Evolutionary conservation across 495 filamentous ascomycete genomes (phyloP), one percentile per base, ranked within the genome.

Genomic region (Evansstolkia leycettana): DNA sequence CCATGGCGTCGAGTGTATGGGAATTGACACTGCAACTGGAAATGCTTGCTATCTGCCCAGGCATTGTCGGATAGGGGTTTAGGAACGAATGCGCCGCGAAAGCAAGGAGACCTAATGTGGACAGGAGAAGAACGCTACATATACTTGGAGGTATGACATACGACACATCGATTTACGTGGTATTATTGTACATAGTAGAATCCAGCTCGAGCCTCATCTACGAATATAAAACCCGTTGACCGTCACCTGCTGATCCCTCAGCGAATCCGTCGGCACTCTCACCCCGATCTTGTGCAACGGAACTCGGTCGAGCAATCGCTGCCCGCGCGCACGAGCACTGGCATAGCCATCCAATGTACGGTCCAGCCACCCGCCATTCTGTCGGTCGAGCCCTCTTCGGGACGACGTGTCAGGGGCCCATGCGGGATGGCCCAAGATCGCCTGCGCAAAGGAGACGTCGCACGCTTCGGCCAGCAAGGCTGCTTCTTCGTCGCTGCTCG

Each of bases 201-300:
- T n/a, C n/a, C n/a, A n/a, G n/a, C n/a, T n/a, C n/a, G n/a, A n/a
- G n/a, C n/a, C n/a, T 23, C 12, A 29, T 29, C 28, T 5, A 3
- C 5, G 11, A n/a, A 68, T 58, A 41, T 51, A 68, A 34, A 59
- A 62, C 7, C 64, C 64, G 33, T 57, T 57, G 7, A 54, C 41
- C 2, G 41, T 46, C 7, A 64, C 37, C 17, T 54, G 44, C 28
- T 40, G 48, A 45, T 79, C 75, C 49, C 54, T 62, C 19, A 54
- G 48, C 32, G 55, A 58, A 14, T 65, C 73, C n/a, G 54, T 51
- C 3, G 53, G 50, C 8, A 60, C 67, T 19, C 78, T 61, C 31
- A 80, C 62, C 0, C 76, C 76, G 5, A 70, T 45, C 30, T 56
- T 47, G 44, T 79, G 67, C 23, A 79, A 41, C 2, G 71, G 71